phyloP scores from a whole-genome alignment of 805 yeast species.

The Tetrapisispora arboricola region DNA sequence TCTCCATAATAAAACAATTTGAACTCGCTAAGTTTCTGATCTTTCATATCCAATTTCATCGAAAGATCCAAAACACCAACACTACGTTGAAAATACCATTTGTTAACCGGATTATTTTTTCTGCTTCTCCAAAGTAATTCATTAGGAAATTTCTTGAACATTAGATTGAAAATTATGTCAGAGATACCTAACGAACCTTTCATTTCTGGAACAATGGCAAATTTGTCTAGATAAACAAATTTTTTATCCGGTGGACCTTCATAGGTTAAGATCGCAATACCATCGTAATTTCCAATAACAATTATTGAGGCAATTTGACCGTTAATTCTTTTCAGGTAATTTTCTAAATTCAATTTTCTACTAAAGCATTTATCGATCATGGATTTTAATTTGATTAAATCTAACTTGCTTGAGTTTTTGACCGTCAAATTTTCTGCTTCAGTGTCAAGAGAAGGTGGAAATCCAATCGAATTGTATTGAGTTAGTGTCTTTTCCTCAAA shows the following conservation, averaged over 20 bases:
- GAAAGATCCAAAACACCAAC: conserved; percentile 50
- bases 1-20: conserved; percentile 36
- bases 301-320: conserved; percentile 63
- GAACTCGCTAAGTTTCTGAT: conserved; percentile 23
- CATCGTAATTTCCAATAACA: conserved; percentile 90
- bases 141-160: conserved; percentile 54
- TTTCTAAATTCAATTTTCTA: conserved; percentile 50
- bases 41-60: conserved; percentile 26
- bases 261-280: conserved; percentile 87
- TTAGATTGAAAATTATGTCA: conserved; percentile 78
- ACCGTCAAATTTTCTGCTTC: neutral
- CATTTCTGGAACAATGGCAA: conserved; percentile 72
- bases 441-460: conserved; percentile 14
- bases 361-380: conserved; percentile 77
- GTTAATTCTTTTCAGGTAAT: conserved; percentile 58
- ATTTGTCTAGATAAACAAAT: conserved; percentile 82
- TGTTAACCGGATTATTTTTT: conserved; percentile 79
- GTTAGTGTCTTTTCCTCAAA: conserved; percentile 17
- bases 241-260: conserved; percentile 37
- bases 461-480: conserved; percentile 17
- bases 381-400: conserved; percentile 44
- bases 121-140: conserved; percentile 89
- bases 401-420: conserved; percentile 28
- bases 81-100: conserved; percentile 94
- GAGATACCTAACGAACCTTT: conserved; percentile 94